These are phyloP conservation scores for Cercophora sp. DNA, from an alignment of 495 filamentous ascomycete species.

Conservation along the genomic window DNA sequence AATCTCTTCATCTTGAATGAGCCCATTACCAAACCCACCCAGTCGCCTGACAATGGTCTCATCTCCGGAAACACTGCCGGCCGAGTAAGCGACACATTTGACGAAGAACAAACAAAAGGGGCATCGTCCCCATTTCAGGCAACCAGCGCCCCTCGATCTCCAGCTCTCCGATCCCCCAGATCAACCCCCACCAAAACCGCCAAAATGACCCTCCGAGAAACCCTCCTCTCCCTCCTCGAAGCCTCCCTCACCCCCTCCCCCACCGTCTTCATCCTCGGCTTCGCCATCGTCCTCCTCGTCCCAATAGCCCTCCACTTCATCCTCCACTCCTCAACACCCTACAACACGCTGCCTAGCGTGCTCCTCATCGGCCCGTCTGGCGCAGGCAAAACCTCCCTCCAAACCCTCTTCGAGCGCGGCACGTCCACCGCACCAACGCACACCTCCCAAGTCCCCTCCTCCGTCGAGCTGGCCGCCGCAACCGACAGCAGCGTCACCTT, in stretches of 20 bases:
- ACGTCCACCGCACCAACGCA: conserved; percentile 53
- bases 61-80: neutral
- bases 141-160: neutral
- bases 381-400: conserved; percentile 82
- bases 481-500: conserved; percentile 51
- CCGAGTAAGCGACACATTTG: neutral
- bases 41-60: conserved; percentile 7
- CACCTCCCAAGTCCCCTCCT: conserved; percentile 72
- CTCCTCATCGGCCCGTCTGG: conserved; percentile 80
- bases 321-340: conserved; percentile 60
- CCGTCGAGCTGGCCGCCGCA: conserved; percentile 71
- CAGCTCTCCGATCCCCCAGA: neutral
- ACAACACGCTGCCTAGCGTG: conserved; percentile 68
- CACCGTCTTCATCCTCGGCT: conserved; percentile 57
- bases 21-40: too few species aligned
- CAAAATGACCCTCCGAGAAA: conserved; percentile 17
- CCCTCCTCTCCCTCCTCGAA: conserved; percentile 35
- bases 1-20: neutral
- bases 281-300: conserved; percentile 64
- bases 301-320: conserved; percentile 75
- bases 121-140: too few species aligned
- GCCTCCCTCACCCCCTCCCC: conserved; percentile 49
- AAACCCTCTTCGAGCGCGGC: conserved; percentile 60
- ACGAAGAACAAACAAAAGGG: too few species aligned
- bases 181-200: neutral